Percentiles rank a stretch among this genome's conserved stretches.
Evolutionary conservation across 2,329 filamentous ascomycete species (phyloP).

Genomic region (Scytalidium lignicola): DNA sequence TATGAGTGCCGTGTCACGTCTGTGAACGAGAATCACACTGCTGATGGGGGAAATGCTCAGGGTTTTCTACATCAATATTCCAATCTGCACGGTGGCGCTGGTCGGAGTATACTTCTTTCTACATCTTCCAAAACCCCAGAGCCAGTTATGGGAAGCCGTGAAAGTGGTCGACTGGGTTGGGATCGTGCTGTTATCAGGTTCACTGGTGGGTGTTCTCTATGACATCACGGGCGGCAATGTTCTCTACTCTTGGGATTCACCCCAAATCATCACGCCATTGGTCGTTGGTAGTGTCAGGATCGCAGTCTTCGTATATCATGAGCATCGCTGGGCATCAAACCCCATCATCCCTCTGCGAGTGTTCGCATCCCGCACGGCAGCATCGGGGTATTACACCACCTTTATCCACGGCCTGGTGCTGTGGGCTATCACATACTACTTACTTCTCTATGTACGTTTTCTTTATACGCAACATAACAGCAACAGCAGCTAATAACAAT

Average conservation of each 20-base stretch:
- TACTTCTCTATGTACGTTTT: neutral
- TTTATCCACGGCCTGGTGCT: neutral
- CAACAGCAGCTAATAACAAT: neutral
- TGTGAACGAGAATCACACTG: neutral
- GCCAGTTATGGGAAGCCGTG: neutral
- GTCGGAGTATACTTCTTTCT: neutral
- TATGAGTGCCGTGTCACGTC: neutral
- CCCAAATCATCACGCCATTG: neutral
- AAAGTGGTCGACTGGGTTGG: slow-evolving; percentile 49
- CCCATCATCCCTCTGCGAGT: slow-evolving; percentile 70
- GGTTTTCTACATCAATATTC: slow-evolving; percentile 6
- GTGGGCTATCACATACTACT: neutral
- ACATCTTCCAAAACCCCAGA: neutral
- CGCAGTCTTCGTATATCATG: neutral
- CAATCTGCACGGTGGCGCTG: neutral
- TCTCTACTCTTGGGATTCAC: slow-evolving; percentile 39
- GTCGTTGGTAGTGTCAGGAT: neutral
- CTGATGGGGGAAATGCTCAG: slow-evolving; percentile 11
- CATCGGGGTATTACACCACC: neutral
- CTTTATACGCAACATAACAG: neutral
- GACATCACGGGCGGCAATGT: slow-evolving; percentile 58
- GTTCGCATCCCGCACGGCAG: slow-evolving; percentile 39
- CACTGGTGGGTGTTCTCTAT: slow-evolving; percentile 51
- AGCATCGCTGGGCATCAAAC: slow-evolving; percentile 25
- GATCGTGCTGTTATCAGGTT: slow-evolving; percentile 52